Base-by-base conservation (phyloP, 352 stramenopile species). In the Pseudoperonospora humuli region DNA sequence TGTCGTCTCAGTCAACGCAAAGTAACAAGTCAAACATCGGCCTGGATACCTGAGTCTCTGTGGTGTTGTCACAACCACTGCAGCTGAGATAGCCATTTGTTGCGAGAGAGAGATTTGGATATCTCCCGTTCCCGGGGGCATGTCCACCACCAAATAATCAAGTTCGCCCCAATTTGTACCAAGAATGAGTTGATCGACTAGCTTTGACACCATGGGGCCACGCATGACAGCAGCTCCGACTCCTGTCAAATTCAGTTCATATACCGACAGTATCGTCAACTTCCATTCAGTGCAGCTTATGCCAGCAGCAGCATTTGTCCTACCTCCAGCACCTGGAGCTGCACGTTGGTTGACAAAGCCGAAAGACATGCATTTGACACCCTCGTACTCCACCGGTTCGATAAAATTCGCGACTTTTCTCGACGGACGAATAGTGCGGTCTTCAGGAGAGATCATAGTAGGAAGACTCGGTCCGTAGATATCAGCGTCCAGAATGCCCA, bases 51-150 rank as follows among this genome's bases (percentile, higher is more conserved):
- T 94, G 31, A 99, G 83, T 47, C 95, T 85, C 55, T 99, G 95
- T 1, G 97, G 97, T 15, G 96, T 99, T 7, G 96, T 99, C 4
- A 99, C 97, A 43, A 99, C 96, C 3, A 99, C 96, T 7, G 96
- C 91, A 14, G 87, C 95, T 0, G 95, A 97, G 33, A 99, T 97
- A 15, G 96, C 92, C 48, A 99, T 86, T 70, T 95, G 84, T 72
- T 99, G 96, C 21, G 87, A 96, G 34, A 99, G 66, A 0, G 96
- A 99, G 27, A 99, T 90, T 47, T 98, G 96, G 54, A 99, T 98
- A 53, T 99, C 97, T 39, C 97, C 97, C 9, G 97, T 99, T 34
- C 97, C 97, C 3, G 97, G 97, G 7, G 97, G 97, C 93, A 99
- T 98, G 57, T 99, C 80, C 14, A 93, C 88, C n/a, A 99, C 70